Percentiles rank a stretch among this genome's conserved stretches.
Evolutionary conservation across 805 yeast genomes (phyloP).

Genomic region (Myxozyma geophila): DNA sequence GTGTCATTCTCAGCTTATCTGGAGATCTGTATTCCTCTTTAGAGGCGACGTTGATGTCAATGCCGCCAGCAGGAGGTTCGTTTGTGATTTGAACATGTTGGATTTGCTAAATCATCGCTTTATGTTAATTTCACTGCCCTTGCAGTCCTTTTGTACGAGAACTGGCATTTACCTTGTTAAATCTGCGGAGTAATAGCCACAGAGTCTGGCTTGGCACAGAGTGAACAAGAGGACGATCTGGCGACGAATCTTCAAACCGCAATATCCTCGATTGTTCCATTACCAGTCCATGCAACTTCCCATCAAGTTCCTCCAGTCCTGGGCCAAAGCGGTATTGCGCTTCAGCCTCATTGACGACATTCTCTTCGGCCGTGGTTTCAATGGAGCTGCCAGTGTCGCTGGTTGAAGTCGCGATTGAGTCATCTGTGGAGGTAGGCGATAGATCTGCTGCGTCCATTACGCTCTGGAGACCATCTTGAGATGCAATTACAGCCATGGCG

Average conservation of each 20-base stretch:
- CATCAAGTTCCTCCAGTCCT: constrained; percentile 1
- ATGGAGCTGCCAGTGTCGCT: not conserved
- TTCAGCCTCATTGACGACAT: not conserved
- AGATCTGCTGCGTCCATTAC: not conserved
- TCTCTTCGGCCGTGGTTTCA: not conserved
- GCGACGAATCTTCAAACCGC: constrained; percentile 4
- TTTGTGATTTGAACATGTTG: constrained; percentile 9
- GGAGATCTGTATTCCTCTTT: constrained; percentile 25
- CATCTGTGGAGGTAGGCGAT: not conserved
- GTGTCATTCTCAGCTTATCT: constrained; percentile 19
- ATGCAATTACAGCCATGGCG: no score
- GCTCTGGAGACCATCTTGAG: no score
- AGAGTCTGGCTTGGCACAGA: constrained; percentile 6
- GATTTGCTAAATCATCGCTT: constrained; percentile 5
- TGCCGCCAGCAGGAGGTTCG: constrained; percentile 7
- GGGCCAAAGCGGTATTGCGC: constrained; percentile 3
- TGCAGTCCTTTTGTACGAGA: no score
- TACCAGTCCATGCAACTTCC: not conserved
- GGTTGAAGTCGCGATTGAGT: not conserved
- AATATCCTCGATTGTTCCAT: not conserved
- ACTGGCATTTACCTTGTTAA: constrained; percentile 8
- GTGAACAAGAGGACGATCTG: not conserved
- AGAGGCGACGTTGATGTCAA: constrained; percentile 18
- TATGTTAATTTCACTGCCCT: not conserved
- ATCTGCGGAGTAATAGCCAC: constrained; percentile 23